These are phyloP conservation scores for Clonostachys sp. DNA, from an alignment of 2,329 filamentous ascomycete species.

Conservation along the genomic window DNA sequence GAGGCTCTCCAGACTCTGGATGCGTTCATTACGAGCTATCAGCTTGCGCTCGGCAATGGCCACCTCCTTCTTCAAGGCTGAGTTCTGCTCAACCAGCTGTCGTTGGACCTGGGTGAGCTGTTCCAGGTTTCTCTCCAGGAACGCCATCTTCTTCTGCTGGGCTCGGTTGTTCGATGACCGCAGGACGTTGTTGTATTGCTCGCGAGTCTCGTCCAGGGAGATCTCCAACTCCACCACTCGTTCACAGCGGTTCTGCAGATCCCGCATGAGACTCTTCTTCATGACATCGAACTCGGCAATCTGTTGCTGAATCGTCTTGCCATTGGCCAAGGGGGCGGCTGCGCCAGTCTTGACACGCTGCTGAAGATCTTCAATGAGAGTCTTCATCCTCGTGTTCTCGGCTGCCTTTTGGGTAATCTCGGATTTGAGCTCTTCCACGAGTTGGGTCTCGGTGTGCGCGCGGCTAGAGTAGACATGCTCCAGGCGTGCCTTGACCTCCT, in stretches of 20 bases:
- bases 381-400: constrained; percentile 78
- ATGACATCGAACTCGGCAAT: constrained; percentile 98
- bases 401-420: constrained; percentile 74
- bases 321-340: constrained; percentile 61
- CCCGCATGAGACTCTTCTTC: constrained; percentile 99
- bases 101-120: constrained; percentile 96
- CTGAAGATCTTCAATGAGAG: constrained; percentile 76
- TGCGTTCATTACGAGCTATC: constrained; percentile 93
- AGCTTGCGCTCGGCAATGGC: constrained; percentile 97
- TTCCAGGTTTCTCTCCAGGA: constrained; percentile 95
- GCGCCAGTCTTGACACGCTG: constrained; percentile 62
- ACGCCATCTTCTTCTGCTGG: constrained; percentile 99
- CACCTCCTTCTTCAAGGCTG: constrained; percentile 96
- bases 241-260: constrained; percentile 97
- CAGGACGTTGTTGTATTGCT: constrained; percentile 98
- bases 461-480: constrained; percentile 73
- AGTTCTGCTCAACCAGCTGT: constrained; percentile 97
- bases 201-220: constrained; percentile 90
- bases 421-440: constrained; percentile 71
- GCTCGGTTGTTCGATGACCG: constrained; percentile 95
- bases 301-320: constrained; percentile 94
- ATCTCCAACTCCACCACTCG: constrained; percentile 98
- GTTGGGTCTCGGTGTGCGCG: constrained; percentile 67
- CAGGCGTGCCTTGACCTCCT: constrained; percentile 77
- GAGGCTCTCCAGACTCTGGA: constrained; percentile 86